phyloP scores from a whole-genome alignment of 2,329 filamentous ascomycete species.

The Beauveria varroae region DNA sequence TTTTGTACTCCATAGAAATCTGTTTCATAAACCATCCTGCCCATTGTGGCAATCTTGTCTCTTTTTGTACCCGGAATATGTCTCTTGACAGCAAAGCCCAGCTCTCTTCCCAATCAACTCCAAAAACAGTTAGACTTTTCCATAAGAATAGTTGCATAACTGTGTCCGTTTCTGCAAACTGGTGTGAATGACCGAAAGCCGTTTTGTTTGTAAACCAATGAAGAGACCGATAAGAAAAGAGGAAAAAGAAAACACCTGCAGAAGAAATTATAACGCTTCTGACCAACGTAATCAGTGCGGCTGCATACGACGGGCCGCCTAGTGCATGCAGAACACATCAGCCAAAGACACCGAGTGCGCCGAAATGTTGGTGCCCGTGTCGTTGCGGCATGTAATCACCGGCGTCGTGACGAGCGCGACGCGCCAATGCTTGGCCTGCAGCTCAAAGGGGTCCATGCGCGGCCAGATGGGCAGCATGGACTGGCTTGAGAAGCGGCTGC shows the following conservation, averaged over 20 bases:
- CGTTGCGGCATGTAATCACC: constrained; percentile 46
- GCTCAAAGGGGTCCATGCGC: constrained; percentile 29
- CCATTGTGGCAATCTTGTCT: background rate
- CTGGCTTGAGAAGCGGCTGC: constrained; percentile 39
- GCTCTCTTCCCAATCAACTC: background rate
- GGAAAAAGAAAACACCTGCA: too few relatives aligned
- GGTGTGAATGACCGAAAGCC: background rate
- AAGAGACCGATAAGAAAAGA: background rate
- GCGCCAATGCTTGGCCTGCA: constrained; percentile 44
- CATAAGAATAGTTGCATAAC: background rate
- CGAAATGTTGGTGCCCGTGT: constrained; percentile 37
- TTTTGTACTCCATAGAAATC: background rate
- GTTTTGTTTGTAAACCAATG: background rate
- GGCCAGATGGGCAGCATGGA: constrained; percentile 42
- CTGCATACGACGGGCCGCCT: background rate
- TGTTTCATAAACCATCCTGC: background rate
- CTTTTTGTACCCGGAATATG: background rate
- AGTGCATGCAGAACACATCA: constrained; percentile 43
- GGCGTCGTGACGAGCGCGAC: constrained; percentile 49
- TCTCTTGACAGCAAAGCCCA: background rate
- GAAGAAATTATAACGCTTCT: too few relatives aligned
- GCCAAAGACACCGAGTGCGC: constrained; percentile 37
- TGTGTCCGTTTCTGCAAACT: background rate
- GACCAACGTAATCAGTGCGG: too few relatives aligned
- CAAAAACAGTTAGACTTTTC: background rate